Evolutionary conservation across 164 flowering plant species (phyloP), one percentile per base, ranked within the genome.

Genomic region (Santalum album): DNA sequence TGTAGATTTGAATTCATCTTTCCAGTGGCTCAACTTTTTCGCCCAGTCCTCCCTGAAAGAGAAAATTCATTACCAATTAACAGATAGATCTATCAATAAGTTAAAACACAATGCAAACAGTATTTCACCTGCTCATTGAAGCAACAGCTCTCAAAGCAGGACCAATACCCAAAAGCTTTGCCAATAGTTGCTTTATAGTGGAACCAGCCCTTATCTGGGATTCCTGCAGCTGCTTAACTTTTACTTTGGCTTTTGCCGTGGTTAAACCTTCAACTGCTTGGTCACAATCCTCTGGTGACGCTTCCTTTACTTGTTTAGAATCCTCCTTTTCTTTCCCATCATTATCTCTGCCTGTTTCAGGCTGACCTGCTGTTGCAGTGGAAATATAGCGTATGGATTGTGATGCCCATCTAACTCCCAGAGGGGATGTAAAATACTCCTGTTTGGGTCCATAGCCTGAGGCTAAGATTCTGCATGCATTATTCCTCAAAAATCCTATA

Each of bases 21-120:
- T 89, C 96, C 95, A 88, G 32, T 89, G 90, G 21, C 26, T 54
- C 35, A 92, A 65, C 55, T 92, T 92, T 55, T 75, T 86, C 15
- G 77, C 86, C 96, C 96, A 92, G 49, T 92, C 98, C 68, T 69
- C 89, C 82, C 98, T 92, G 34, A 29, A 29, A 3, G 34, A n/a
- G 34, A 29, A 4, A 29, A 29, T 9, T 3, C 34, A 62, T 46
- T 50, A 46, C n/a, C 21, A 38, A 16, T 38, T 11, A 27, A 24
- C 16, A 49, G 12, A 36, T 38, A 14, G 3, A 38, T 38, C 14
- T 11, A 38, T 11, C 17, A 38, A 9, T 15, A n/a, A 38, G 16
- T 16, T 11, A 11, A 14, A 16, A 11, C 2, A 38, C 42, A 38
- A 38, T 9, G 14, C 6, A 38, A 4, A 12, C 42, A 14, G 6